phyloP scores from a whole-genome alignment of 345 rosid genomes.

The Linum tenue region DNA sequence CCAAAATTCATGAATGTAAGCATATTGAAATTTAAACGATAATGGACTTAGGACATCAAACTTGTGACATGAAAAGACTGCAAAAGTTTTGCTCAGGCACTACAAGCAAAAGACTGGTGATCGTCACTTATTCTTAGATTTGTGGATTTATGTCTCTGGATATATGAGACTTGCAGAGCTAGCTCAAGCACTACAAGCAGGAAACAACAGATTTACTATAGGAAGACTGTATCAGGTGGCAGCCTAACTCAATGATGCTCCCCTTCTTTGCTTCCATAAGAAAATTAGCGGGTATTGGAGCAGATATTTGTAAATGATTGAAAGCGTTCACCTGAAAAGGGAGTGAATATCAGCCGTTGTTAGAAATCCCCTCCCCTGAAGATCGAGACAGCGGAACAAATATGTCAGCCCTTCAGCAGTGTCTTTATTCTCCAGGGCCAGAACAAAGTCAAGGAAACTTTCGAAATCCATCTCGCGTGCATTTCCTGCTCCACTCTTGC shows the following conservation, averaged over 20 bases:
- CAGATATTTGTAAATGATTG: not conserved
- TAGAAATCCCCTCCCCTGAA: conserved; percentile 78
- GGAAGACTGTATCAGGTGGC: conserved; percentile 97
- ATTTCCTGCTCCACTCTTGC: conserved; percentile 55
- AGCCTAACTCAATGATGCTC: conserved; percentile 66
- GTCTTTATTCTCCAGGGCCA: conserved; percentile 95
- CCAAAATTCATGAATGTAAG: not conserved
- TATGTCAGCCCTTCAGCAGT: conserved; percentile 93
- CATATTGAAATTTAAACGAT: not conserved
- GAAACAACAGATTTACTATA: conserved; percentile 61
- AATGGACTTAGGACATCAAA: not conserved
- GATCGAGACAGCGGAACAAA: conserved; percentile 89
- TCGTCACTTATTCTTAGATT: too few species aligned
- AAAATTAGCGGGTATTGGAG: not conserved
- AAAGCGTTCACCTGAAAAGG: conserved; percentile 68
- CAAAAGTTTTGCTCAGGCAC: too few species aligned
- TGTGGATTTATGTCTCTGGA: conserved; percentile 35
- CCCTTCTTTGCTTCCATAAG: conserved; percentile 90
- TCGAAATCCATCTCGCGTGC: conserved; percentile 93
- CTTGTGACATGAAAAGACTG: not conserved
- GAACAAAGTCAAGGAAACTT: conserved; percentile 89
- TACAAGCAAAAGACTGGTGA: too few species aligned
- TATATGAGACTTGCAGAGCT: conserved; percentile 60
- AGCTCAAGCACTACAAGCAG: conserved; percentile 64
- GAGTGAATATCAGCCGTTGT: conserved; percentile 96